Percentiles rank a stretch among this genome's conserved stretches.
phyloP scores from a whole-genome alignment of 75 land plant genomes.

The Adiantum capillusveneris region DNA sequence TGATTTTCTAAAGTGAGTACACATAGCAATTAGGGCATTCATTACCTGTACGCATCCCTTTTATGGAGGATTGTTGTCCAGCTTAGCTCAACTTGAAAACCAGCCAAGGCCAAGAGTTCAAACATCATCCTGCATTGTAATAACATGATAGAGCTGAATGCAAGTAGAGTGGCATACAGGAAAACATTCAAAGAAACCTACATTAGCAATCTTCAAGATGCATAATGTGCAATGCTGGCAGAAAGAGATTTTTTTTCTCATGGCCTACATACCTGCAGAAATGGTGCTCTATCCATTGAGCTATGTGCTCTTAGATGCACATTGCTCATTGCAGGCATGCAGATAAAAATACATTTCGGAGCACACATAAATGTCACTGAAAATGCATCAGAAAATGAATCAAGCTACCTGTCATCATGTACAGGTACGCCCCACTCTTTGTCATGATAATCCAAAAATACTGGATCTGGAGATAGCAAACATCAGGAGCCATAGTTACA shows the following conservation, averaged over 20 bases:
- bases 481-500: not conserved
- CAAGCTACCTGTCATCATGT: slow-evolving; percentile 66
- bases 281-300: too few relatives aligned
- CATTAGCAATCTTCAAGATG: too few relatives aligned
- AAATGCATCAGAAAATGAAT: not conserved
- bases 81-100: slow-evolving; percentile 61
- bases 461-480: slow-evolving; percentile 43
- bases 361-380: not conserved
- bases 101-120: slow-evolving; percentile 58
- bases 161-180: not conserved
- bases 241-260: too few relatives aligned
- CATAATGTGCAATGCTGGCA: too few relatives aligned
- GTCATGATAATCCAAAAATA: slow-evolving; percentile 64
- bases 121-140: slow-evolving; percentile 47
- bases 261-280: too few relatives aligned
- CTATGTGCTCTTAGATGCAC: too few relatives aligned
- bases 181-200: slow-evolving; percentile 8
- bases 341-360: too few relatives aligned
- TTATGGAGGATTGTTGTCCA: slow-evolving; percentile 66
- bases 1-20: not conserved
- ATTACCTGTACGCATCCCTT: slow-evolving; percentile 54
- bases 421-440: slow-evolving; percentile 87
- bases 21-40: not conserved
- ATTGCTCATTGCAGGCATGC: too few relatives aligned
- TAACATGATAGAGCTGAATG: too few relatives aligned